phyloP scores from a whole-genome alignment of 2,329 filamentous ascomycete species.

The Aspergillus proliferans region DNA sequence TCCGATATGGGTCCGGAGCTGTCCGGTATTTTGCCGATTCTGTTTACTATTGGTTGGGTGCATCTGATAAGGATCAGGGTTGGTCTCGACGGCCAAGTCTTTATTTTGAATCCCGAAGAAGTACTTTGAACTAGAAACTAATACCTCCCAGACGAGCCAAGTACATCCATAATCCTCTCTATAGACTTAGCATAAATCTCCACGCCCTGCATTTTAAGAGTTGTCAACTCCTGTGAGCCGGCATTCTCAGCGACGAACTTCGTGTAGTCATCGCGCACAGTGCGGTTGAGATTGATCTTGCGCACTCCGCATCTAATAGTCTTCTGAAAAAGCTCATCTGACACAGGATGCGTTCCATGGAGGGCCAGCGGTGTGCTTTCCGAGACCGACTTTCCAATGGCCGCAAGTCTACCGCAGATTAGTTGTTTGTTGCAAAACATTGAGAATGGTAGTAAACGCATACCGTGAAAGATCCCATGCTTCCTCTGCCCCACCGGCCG shows the following conservation, averaged over 20 bases:
- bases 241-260: conserved; percentile 12
- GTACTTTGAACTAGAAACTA: not conserved
- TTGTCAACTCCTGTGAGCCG: conserved; percentile 8
- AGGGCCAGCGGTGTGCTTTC: conserved; percentile 8
- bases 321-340: conserved; percentile 13
- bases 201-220: conserved; percentile 7
- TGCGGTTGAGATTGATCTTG: conserved; percentile 21
- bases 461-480: conserved; percentile 8
- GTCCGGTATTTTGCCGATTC: no score
- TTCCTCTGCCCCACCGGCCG: conserved; percentile 18
- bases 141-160: conserved; percentile 4
- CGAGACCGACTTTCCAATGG: conserved; percentile 5
- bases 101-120: no score
- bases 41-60: no score
- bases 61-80: no score
- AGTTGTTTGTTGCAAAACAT: no score
- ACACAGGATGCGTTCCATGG: conserved; percentile 19
- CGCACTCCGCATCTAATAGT: conserved; percentile 12
- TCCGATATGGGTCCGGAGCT: no score
- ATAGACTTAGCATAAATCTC: conserved; percentile 9
- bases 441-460: no score
- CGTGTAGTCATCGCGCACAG: conserved; percentile 19
- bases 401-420: conserved; percentile 3
- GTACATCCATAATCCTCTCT: conserved; percentile 9
- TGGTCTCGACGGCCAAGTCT: no score